phyloP scores from a whole-genome alignment of 768 basidiomycete genomes.

The Coprinellus micaceus region DNA sequence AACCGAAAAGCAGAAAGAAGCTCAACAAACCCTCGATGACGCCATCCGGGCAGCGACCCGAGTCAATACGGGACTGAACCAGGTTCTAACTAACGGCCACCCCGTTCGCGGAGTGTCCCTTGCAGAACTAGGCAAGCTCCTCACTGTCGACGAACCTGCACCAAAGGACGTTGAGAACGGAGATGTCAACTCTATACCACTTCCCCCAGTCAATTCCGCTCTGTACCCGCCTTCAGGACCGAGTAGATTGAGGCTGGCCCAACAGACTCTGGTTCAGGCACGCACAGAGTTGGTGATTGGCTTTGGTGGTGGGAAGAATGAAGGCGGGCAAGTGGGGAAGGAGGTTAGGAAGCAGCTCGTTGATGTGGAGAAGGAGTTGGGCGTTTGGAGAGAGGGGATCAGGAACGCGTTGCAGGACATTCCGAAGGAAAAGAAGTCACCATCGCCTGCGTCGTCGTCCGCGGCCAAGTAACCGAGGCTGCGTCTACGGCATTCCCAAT shows the following conservation, averaged over 20 bases:
- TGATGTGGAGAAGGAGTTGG: constrained; percentile 68
- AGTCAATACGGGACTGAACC: constrained; percentile 48
- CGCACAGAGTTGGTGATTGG: constrained; percentile 60
- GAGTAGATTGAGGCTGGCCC: constrained; percentile 57
- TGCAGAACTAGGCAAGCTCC: constrained; percentile 77
- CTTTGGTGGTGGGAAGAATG: constrained; percentile 60
- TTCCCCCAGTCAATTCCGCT: background rate
- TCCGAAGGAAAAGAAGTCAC: background rate
- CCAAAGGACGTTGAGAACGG: constrained; percentile 24
- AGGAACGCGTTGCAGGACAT: constrained; percentile 35
- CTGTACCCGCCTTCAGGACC: constrained; percentile 68
- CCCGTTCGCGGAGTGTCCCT: constrained; percentile 73
- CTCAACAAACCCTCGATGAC: constrained; percentile 58
- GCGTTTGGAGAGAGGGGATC: constrained; percentile 63
- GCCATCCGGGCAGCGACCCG: constrained; percentile 55
- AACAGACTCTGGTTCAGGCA: constrained; percentile 61
- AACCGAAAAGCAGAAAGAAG: constrained; percentile 15
- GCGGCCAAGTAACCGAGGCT: too few species aligned
- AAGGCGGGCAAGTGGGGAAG: constrained; percentile 68
- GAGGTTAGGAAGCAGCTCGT: constrained; percentile 59
- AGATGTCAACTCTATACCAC: background rate
- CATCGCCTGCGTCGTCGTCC: background rate
- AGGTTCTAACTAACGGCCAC: constrained; percentile 60
- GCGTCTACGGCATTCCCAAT: too few species aligned
- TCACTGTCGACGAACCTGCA: constrained; percentile 71